Conservation (phyloP, 345 rosid genomes). For the Theobroma cacao region DNA sequence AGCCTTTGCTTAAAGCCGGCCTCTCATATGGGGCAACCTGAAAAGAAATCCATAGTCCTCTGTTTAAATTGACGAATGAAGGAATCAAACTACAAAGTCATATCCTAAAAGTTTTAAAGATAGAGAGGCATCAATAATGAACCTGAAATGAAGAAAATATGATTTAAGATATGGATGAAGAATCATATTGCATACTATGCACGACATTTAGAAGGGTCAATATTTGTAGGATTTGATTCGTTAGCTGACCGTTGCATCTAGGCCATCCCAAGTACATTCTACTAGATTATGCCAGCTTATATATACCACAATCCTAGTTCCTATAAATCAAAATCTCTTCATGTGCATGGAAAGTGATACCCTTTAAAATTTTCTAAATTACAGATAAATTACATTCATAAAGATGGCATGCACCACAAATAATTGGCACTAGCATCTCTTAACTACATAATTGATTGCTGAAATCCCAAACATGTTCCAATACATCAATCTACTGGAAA, state of each 20-base stretch:
- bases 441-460: neutral
- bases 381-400: neutral
- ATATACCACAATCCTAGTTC: neutral
- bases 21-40: slow-evolving; percentile 27
- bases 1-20: slow-evolving; percentile 18
- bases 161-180: neutral
- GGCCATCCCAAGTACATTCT: neutral
- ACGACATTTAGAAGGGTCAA: neutral
- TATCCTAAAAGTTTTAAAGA: neutral
- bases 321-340: neutral
- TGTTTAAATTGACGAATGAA: neutral
- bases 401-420: neutral
- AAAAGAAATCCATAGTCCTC: neutral
- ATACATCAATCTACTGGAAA: neutral
- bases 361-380: neutral
- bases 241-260: neutral
- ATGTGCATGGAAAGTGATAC: neutral
- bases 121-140: neutral
- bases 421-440: neutral
- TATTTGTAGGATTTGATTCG: neutral
- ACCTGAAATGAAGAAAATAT: neutral
- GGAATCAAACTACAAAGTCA: neutral
- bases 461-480: neutral
- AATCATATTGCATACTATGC: neutral
- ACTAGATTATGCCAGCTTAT: neutral